Conservation (phyloP, 1,284 basidiomycete species). For the Cutaneotrichosporon sp. region DNA sequence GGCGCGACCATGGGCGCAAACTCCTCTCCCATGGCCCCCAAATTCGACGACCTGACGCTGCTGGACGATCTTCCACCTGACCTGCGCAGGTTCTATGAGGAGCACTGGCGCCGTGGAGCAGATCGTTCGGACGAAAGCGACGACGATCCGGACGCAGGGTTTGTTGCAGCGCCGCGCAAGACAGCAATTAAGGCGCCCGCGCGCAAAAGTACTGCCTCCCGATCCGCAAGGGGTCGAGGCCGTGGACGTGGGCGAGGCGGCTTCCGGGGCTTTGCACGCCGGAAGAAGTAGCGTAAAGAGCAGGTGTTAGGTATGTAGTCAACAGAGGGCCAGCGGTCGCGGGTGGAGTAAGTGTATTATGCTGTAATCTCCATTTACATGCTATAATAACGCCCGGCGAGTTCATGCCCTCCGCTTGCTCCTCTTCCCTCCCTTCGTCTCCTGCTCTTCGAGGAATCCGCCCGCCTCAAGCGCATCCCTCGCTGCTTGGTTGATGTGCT, state of each 20-base stretch:
- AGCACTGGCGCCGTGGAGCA: constrained; percentile 38
- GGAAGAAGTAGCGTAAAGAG: background rate
- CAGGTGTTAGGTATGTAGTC: background rate
- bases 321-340: too few species aligned
- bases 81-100: constrained; percentile 29
- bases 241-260: background rate
- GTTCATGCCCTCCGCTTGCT: background rate
- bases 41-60: constrained; percentile 14
- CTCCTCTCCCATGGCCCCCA: background rate
- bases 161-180: constrained; percentile 5
- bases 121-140: constrained; percentile 8
- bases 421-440: constrained; percentile 3
- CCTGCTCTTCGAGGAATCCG: constrained; percentile 61
- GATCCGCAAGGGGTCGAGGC: background rate
- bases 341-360: background rate
- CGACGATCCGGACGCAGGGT: background rate
- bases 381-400: too few species aligned
- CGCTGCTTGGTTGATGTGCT: constrained; percentile 85
- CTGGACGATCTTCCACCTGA: constrained; percentile 21
- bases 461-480: constrained; percentile 75
- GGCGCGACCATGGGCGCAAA: background rate
- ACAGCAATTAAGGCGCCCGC: too few species aligned
- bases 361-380: too few species aligned
- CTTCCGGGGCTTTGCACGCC: background rate
- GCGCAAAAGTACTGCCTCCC: too few species aligned